Evolutionary conservation across 208 protist genomes (phyloP), one percentile per base, ranked within the genome.

Genomic region (Herpetomonas tarakana): DNA sequence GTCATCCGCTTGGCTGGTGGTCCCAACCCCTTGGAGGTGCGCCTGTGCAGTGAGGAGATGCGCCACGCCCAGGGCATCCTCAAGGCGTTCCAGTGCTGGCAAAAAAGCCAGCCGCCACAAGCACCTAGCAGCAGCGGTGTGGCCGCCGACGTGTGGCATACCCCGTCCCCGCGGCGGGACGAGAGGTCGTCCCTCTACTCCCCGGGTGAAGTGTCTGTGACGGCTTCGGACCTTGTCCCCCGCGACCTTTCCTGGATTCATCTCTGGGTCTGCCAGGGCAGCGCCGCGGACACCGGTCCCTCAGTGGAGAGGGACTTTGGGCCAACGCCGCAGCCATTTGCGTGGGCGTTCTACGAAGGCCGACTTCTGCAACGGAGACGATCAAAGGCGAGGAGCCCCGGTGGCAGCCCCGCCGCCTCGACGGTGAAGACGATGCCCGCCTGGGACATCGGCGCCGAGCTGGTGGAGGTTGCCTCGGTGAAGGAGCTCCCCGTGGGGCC

Each of bases 41-140:
- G 77, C 0, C 38, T 92, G 26, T 92, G 78, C 57, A 52, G 71
- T 1, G 78, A 88, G 52, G 12, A 31, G 6, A 19, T 46, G 0
- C 53, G 73, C 16, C 57, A 71, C 27, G 59, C 73, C 2, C 58
- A 82, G 45, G 62, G 54, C 1, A 62, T 92, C 12, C 63, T 85
- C 0, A 14, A 49, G 2, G 50, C 62, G 25, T 71, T 63, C 41
- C 68, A 73, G n/a, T 49, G 27, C 18, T 79, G 59, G 65, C 16
- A 62, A 29, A 50, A 30, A 7, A 16, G 49, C 31, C 19, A 35
- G 35, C 44, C 9, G 19, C 49, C 24, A 18, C 49, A 52, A 52
- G 22, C 11, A 18, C 16, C 16, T 11, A 49, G 44, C 9, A 6
- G 14, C 35, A 41, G 35, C 14, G 9, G 35, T 41, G 35, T 41